phyloP scores from a whole-genome alignment of 345 rosid species.

The Euphorbia peplus region DNA sequence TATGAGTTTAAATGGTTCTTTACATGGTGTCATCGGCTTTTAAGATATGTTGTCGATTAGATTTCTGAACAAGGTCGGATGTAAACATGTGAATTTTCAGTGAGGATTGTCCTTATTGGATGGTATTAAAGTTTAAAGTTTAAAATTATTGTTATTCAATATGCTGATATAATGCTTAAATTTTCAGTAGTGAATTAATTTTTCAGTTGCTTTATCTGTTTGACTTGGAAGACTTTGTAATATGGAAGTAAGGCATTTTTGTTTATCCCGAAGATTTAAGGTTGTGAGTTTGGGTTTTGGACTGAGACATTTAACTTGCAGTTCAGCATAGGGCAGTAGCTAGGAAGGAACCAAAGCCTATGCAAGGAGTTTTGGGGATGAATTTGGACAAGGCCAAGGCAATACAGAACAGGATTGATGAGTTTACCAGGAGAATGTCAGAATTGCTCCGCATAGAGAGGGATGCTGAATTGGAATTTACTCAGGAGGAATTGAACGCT shows the following conservation, averaged over 20 bases:
- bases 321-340: conserved; percentile 88
- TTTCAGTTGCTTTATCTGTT: background rate
- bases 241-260: background rate
- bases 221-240: background rate
- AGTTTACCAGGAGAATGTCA: conserved; percentile 65
- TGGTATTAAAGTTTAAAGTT: background rate
- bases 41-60: no score
- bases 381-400: conserved; percentile 66
- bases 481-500: conserved; percentile 91
- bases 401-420: conserved; percentile 74
- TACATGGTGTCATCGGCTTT: background rate
- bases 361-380: conserved; percentile 82
- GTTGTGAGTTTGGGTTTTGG: conserved; percentile 19
- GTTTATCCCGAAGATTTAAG: conserved; percentile 1
- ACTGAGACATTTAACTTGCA: conserved; percentile 43
- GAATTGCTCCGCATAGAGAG: conserved; percentile 82
- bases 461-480: conserved; percentile 88
- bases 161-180: background rate
- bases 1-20: background rate
- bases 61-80: background rate
- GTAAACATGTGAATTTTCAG: background rate
- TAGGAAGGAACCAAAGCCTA: conserved; percentile 62
- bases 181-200: background rate
- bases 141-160: background rate
- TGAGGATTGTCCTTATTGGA: background rate